phyloP scores from a whole-genome alignment of 2,329 filamentous ascomycete genomes.

The Aspergillus sp. region DNA sequence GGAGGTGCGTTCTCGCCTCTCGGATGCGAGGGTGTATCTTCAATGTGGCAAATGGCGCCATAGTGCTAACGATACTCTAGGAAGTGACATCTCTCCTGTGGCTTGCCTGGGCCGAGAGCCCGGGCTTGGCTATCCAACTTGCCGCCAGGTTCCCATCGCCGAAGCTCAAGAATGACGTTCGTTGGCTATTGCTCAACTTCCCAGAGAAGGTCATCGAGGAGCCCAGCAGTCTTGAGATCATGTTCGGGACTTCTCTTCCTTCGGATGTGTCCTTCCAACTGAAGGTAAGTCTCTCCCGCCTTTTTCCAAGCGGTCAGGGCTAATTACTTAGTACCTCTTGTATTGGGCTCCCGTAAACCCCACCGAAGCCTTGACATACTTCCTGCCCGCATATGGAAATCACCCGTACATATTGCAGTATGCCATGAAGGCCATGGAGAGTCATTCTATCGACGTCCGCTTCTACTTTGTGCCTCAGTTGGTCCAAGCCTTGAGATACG shows the following conservation, averaged over 20 bases:
- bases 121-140: constrained; percentile 84
- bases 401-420: constrained; percentile 95
- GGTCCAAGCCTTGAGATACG: constrained; percentile 90
- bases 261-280: constrained; percentile 79
- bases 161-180: constrained; percentile 71
- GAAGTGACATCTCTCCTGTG: constrained; percentile 65
- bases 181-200: constrained; percentile 75
- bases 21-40: not conserved
- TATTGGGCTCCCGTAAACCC: constrained; percentile 94
- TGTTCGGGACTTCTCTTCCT: constrained; percentile 75
- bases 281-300: constrained; percentile 56
- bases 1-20: constrained; percentile 37
- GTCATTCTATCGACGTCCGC: constrained; percentile 91
- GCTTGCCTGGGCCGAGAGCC: constrained; percentile 83
- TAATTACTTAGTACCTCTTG: constrained; percentile 68
- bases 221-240: constrained; percentile 76
- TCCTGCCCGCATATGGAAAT: constrained; percentile 85
- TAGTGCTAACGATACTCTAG: constrained; percentile 35
- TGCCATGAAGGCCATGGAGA: constrained; percentile 90
- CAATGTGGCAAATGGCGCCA: not conserved
- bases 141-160: constrained; percentile 74
- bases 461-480: constrained; percentile 99
- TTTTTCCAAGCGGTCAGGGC: not conserved
- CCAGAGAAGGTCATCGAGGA: constrained; percentile 80
- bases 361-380: constrained; percentile 88